These are phyloP conservation scores for Hemerocallis citrina DNA, from an alignment of 106 monocot genomes.

Conservation along the genomic window DNA sequence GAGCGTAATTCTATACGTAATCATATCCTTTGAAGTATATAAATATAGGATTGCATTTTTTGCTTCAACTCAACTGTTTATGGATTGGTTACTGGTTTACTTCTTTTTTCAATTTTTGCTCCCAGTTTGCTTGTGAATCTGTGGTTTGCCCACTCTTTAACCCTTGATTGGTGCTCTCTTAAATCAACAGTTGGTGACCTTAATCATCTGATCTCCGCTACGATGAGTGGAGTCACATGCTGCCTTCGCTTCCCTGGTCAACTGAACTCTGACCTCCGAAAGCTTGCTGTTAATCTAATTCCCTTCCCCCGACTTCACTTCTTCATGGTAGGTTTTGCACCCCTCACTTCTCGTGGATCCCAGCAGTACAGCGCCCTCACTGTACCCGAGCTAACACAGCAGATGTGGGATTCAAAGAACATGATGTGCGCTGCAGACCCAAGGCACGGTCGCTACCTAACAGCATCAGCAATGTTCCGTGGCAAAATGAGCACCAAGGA, in stretches of 20 bases:
- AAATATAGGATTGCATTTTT: too few species aligned
- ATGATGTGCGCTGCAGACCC: constrained; percentile 89
- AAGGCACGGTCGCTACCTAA: constrained; percentile 71
- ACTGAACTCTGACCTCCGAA: constrained; percentile 75
- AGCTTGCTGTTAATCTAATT: constrained; percentile 73
- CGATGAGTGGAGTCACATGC: constrained; percentile 79
- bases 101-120: too few species aligned
- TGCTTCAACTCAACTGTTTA: too few species aligned
- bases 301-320: constrained; percentile 85
- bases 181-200: constrained; percentile 60
- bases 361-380: constrained; percentile 71
- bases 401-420: constrained; percentile 88
- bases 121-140: not conserved
- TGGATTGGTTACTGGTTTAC: too few species aligned
- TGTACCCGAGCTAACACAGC: constrained; percentile 70
- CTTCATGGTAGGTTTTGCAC: constrained; percentile 85
- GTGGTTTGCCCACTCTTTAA: too few species aligned
- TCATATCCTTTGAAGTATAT: too few species aligned
- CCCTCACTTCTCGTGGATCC: constrained; percentile 65
- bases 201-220: constrained; percentile 64
- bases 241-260: constrained; percentile 77
- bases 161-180: too few species aligned
- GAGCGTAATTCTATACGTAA: too few species aligned
- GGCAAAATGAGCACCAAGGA: constrained; percentile 88
- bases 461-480: constrained; percentile 79